Base-by-base conservation (phyloP, 1,284 basidiomycete species). In the Ceratobasidium sp. region DNA sequence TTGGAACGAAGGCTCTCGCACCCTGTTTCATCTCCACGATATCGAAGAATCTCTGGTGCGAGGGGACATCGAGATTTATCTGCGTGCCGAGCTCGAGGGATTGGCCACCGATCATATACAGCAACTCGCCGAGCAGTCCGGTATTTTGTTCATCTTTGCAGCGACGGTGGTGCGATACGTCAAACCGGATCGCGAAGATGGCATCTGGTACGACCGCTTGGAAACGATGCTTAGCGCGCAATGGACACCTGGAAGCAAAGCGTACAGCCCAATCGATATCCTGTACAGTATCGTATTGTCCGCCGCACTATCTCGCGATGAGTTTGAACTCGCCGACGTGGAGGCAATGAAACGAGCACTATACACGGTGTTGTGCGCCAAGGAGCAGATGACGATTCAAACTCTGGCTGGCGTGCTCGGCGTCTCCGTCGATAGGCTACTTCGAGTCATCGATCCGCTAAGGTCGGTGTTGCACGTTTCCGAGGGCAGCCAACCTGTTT, bases 71-170 rank as follows among this genome's bases (percentile, higher is more conserved):
- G 54, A 60, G n/a, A 68, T 67, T 8, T 79, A 73, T 62, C 59
- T 79, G 0, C 57, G 50, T 20, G 33, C 30, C 14, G 50, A 41
- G 35, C 76, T 79, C 16, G 30, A 27, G 16, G 12, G n/a, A 1
- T 38, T 59, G 38, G 20, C 44, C 18, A 38, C 30, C 23, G 77
- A 79, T n/a, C 59, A 74, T 18, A 38, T 79, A 3, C 20, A 33
- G 27, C 20, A 50, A 7, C 62, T 79, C 10, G 60, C 69, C 6
- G 66, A 74, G 18, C 30, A 60, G 20, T 50, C 78, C 0, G 76
- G 67, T 30, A 59, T 20, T 1, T 54, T 79, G 8, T 79, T 79
- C 77, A 78, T 79, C 62, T 67, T 66, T 30, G 78, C 78, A 14
- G 76, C 78, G 54, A 38, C 38, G 4, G 38, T 38, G 4, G 38